phyloP scores from a whole-genome alignment of 768 basidiomycete species.

The Glaciozyma antarctica region DNA sequence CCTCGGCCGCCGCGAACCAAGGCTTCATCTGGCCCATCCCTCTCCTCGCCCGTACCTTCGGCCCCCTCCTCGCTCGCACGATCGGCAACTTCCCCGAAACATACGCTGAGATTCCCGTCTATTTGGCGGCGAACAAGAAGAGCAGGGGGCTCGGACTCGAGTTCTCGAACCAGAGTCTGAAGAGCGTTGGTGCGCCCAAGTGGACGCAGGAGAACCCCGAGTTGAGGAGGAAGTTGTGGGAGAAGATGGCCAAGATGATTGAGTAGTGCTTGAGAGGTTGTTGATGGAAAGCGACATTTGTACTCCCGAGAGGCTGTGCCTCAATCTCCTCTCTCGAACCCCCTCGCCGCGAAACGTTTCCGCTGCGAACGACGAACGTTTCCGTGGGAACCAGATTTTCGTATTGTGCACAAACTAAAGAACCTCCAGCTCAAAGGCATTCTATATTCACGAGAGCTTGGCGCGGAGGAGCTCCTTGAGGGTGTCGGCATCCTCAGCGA shows the following conservation, averaged over 20 bases:
- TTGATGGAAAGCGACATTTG: too few relatives aligned
- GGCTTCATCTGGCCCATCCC: conserved; percentile 25
- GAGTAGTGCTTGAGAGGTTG: neutral
- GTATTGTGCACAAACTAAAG: too few relatives aligned
- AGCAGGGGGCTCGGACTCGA: conserved; percentile 8
- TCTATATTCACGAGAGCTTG: conserved; percentile 40
- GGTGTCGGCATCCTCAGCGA: conserved; percentile 85
- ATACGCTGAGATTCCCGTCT: conserved; percentile 33
- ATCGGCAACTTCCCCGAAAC: conserved; percentile 25
- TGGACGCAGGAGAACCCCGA: conserved; percentile 15
- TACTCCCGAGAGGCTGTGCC: too few relatives aligned
- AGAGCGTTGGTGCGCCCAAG: conserved; percentile 10
- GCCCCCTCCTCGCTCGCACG: conserved; percentile 20
- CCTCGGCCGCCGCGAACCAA: neutral
- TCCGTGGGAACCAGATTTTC: too few relatives aligned
- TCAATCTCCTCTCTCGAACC: too few relatives aligned
- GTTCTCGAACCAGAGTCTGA: conserved; percentile 13
- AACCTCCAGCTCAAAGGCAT: too few relatives aligned
- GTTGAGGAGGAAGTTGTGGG: conserved; percentile 14
- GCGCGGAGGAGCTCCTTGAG: conserved; percentile 71
- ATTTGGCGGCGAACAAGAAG: conserved; percentile 28
- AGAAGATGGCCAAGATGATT: conserved; percentile 12
- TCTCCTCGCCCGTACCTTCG: conserved; percentile 13
- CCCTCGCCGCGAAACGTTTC: too few relatives aligned
- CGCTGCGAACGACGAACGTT: too few relatives aligned